Evolutionary conservation across 371 early-diverging fungal genomes (phyloP), one percentile per base, ranked within the genome.

Genomic region (Rhizopus sp.): DNA sequence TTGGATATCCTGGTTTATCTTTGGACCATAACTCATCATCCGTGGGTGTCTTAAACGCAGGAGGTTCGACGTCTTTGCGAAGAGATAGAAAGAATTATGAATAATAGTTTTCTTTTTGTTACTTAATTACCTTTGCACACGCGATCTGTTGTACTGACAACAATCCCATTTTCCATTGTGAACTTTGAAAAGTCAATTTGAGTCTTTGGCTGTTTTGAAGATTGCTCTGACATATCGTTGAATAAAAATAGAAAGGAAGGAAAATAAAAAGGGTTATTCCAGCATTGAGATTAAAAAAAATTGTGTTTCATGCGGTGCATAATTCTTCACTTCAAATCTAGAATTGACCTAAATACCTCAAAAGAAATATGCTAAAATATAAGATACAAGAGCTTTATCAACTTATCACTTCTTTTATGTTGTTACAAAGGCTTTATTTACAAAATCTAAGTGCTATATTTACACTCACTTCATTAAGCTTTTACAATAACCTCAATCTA

Each of bases 1-100:
- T 85, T 2, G 95, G 95, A 57, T 89, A 76, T 74, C 82, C 82
- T 75, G 85, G 75, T 67, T 85, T 73, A 68, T 84, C 73, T 73
- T 85, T 62, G 69, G 92, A 63, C 63, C 65, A 79, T 12, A 79
- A 78, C 63, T 85, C 76, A 16, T 84, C 82, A 47, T 81, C 67
- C 3, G 77, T 79, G 7, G 82, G 80, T 30, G 69, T 69, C 30
- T 70, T 44, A 40, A 81, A 77, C 38, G 84, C 82, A n/a, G 83
- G 83, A 33, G 77, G 73, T n/a, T 44, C 53, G 4, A 58, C 52
- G 7, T 41, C 59, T 55, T 38, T 37, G 41, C 32, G 29, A 8
- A 2, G 9, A 47, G 5, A 41, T 15, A 48, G 15, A 38, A 30
- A 16, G 13, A 49, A 30, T 44, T 33, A 60, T 16, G 5, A 16